Evolutionary conservation across 1,284 basidiomycete genomes (phyloP).

Genomic region (Ceratobasidium papillatum): DNA sequence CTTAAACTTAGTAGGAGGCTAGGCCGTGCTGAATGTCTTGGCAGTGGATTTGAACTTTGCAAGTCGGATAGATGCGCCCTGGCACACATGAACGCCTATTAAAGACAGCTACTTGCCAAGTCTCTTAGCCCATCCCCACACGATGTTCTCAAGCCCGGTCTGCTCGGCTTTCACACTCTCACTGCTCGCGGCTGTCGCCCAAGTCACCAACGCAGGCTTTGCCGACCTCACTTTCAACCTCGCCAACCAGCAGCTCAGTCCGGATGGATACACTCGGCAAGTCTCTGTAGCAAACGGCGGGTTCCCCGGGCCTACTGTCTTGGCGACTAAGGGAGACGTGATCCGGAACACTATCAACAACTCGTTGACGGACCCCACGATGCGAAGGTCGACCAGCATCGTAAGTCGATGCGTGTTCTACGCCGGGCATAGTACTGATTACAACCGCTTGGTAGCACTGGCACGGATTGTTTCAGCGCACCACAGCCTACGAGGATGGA

Average conservation of each 20-base stretch:
- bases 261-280: slow-evolving; percentile 56
- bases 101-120: background rate
- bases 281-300: slow-evolving; percentile 49
- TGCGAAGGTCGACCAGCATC: slow-evolving; percentile 53
- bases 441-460: slow-evolving; percentile 49
- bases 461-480: slow-evolving; percentile 50
- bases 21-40: background rate
- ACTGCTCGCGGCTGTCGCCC: background rate
- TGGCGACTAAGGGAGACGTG: slow-evolving; percentile 51
- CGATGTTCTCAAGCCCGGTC: background rate
- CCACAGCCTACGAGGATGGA: slow-evolving; percentile 48
- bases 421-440: background rate
- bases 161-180: background rate
- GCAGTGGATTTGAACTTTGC: background rate
- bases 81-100: background rate
- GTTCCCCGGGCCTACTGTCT: slow-evolving; percentile 50
- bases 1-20: background rate
- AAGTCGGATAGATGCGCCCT: background rate
- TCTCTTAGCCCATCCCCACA: background rate
- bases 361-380: slow-evolving; percentile 50
- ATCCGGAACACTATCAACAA: slow-evolving; percentile 54
- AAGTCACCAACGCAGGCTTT: background rate
- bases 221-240: slow-evolving; percentile 48
- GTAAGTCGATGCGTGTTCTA: slow-evolving; percentile 53
- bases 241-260: slow-evolving; percentile 52